These are phyloP conservation scores for Escallonia rubra DNA, from an alignment of 129 eudicot species.

Conservation along the genomic window DNA sequence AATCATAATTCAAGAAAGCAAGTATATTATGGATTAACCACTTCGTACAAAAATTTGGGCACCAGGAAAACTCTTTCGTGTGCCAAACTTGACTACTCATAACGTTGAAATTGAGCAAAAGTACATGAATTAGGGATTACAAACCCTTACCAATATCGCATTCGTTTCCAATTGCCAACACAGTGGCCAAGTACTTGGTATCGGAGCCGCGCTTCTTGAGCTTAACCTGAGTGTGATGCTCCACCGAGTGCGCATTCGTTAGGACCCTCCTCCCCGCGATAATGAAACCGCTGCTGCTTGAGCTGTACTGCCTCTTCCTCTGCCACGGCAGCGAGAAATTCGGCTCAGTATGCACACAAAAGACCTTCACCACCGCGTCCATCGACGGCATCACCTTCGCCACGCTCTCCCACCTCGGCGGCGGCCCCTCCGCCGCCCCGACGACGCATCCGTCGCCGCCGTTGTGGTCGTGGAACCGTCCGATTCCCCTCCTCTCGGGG, in stretches of 20 bases:
- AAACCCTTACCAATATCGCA: conserved; percentile 40
- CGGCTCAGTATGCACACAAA: conserved; percentile 53
- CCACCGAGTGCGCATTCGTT: conserved; percentile 56
- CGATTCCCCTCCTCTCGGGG: conserved; percentile 33
- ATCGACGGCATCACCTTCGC: conserved; percentile 44
- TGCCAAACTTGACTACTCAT: too few relatives aligned
- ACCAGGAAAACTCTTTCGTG: too few relatives aligned
- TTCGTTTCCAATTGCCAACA: conserved; percentile 51
- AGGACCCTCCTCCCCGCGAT: conserved; percentile 46
- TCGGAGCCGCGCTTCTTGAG: conserved; percentile 52
- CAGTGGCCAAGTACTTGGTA: conserved; percentile 47
- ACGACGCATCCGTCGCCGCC: conserved; percentile 16
- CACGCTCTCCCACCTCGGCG: conserved; percentile 30
- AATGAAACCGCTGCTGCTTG: conserved; percentile 53
- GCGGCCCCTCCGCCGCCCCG: conserved; percentile 18
- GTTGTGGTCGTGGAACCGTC: conserved; percentile 17
- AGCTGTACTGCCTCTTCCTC: conserved; percentile 53
- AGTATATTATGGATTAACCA: too few relatives aligned
- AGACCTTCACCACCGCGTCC: conserved; percentile 61
- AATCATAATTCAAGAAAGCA: too few relatives aligned
- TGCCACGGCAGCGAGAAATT: conserved; percentile 58
- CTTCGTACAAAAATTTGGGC: too few relatives aligned
- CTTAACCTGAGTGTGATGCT: conserved; percentile 59
- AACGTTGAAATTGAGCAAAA: background rate
- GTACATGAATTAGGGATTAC: background rate